Percentiles rank a stretch among this genome's conserved stretches.
These are phyloP conservation scores for Physocladia obscura DNA, from an alignment of 192 early-diverging fungal species.

Conservation along the genomic window DNA sequence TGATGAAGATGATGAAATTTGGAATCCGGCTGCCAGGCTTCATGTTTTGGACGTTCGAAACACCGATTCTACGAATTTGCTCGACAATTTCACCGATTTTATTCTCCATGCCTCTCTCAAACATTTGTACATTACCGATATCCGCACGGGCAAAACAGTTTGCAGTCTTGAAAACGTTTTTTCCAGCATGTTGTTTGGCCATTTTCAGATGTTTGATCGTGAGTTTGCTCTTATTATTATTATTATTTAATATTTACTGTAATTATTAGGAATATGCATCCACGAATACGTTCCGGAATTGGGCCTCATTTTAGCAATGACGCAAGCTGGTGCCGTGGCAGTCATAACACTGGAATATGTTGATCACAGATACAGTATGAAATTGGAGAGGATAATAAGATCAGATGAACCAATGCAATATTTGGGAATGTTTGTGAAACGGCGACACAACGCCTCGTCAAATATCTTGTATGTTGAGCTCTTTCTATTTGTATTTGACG, in stretches of 20 bases:
- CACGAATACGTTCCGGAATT: slow-evolving; percentile 23
- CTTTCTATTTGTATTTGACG: slow-evolving; percentile 14
- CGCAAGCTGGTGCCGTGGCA: slow-evolving; percentile 19
- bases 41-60: background rate
- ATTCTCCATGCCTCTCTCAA: background rate
- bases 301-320: background rate
- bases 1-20: background rate
- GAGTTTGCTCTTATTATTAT: background rate
- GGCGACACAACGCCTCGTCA: background rate
- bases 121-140: background rate
- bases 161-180: slow-evolving; percentile 16
- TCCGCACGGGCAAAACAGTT: background rate
- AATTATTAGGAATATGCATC: slow-evolving; percentile 16
- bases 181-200: background rate
- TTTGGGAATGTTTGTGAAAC: slow-evolving; percentile 16
- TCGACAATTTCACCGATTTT: too few relatives aligned
- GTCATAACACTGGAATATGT: background rate
- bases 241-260: background rate
- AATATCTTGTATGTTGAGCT: background rate
- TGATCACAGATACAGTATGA: background rate
- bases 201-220: slow-evolving; percentile 7
- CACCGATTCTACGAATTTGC: too few relatives aligned
- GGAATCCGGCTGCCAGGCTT: background rate
- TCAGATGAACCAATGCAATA: background rate
- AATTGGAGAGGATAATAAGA: background rate